Base-by-base conservation (phyloP, 1,284 basidiomycete species). In the Ceratobasidium sp. region DNA sequence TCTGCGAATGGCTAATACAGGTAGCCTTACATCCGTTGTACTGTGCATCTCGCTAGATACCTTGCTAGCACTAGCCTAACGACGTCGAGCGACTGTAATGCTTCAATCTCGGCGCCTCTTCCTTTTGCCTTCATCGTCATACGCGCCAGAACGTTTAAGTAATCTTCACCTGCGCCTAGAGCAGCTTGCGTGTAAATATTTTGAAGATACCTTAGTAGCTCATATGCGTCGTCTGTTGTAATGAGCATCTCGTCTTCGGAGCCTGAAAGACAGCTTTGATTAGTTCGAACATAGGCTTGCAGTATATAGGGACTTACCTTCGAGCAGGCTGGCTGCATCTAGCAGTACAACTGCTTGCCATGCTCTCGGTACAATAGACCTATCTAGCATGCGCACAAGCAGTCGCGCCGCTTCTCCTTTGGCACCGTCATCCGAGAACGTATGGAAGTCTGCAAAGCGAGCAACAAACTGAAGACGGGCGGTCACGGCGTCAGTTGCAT, bases 341-440 rank as follows among this genome's bases (percentile, higher is more conserved):
- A 80, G 70, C 3, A 81, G 56, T 15, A 81, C 76, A 23, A 81
- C 80, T 12, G 80, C 80, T 73, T 80, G 79, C 80, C 80, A 81
- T 52, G 81, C 81, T 26, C 82, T 80, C n/a, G 81, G 78, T 20
- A 81, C 78, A 42, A 80, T 71, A 38, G 76, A 78, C 50, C 73
- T 69, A 23, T 78, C 78, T 33, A 81, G 52, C 79, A 81, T 79
- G 13, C 69, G 66, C 56, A 80, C 79, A 6, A 81, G 62, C 15
- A 77, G 38, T 12, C 67, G 61, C 2, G 77, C 74, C 33, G 80
- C 79, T 20, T 81, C 79, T 46, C 70, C 78, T 64, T 79, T 80
- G 26, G 78, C 79, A 20, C 80, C 80, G 13, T 79, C 76, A 50
- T 73, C 67, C 42, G 76, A 81, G 17, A 78, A 56, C 33, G 75